Evolutionary conservation across 1,139 yeast genomes (phyloP).

Genomic region (Hemisphaericaspora xylofermentans): DNA sequence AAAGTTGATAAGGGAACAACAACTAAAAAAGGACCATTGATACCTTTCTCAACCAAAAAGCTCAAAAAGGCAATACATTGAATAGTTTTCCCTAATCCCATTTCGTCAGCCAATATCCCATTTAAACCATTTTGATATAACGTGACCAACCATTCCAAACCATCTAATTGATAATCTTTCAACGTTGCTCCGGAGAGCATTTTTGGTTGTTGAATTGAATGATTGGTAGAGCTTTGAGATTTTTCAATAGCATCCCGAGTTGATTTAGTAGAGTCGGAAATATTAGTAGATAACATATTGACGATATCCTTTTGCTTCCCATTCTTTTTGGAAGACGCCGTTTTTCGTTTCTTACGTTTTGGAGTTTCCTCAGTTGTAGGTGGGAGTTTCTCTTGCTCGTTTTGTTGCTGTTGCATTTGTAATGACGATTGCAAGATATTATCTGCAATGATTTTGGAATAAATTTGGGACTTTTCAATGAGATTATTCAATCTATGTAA

Average conservation of each 20-base stretch:
- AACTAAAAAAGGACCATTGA: conserved; percentile 79
- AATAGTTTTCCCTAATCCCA: conserved; percentile 93
- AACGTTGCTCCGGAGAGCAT: conserved; percentile 64
- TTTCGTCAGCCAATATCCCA: conserved; percentile 94
- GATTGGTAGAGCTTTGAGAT: conserved; percentile 17
- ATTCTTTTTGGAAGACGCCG: conserved; percentile 10
- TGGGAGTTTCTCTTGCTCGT: conserved; percentile 9
- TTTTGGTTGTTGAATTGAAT: conserved; percentile 52
- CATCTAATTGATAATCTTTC: conserved; percentile 85
- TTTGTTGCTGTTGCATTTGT: conserved; percentile 16
- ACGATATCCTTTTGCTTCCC: conserved; percentile 20
- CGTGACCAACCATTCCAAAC: conserved; percentile 86
- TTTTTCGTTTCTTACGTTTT: conserved; percentile 17
- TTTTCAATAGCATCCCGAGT: conserved; percentile 25
- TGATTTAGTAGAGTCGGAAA: conserved; percentile 21
- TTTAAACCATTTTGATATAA: conserved; percentile 90
- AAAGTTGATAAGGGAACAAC: conserved; percentile 89
- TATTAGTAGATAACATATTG: conserved; percentile 23
- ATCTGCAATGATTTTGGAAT: conserved; percentile 79
- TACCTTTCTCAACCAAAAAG: conserved; percentile 75
- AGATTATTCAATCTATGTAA: conserved; percentile 64
- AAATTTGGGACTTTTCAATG: conserved; percentile 80
- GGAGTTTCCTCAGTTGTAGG: conserved; percentile 14
- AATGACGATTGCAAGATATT: conserved; percentile 56
- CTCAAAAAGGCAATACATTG: conserved; percentile 81